Base-by-base conservation (phyloP, 2,329 filamentous ascomycete genomes). In the Ramichloridium luteum region DNA sequence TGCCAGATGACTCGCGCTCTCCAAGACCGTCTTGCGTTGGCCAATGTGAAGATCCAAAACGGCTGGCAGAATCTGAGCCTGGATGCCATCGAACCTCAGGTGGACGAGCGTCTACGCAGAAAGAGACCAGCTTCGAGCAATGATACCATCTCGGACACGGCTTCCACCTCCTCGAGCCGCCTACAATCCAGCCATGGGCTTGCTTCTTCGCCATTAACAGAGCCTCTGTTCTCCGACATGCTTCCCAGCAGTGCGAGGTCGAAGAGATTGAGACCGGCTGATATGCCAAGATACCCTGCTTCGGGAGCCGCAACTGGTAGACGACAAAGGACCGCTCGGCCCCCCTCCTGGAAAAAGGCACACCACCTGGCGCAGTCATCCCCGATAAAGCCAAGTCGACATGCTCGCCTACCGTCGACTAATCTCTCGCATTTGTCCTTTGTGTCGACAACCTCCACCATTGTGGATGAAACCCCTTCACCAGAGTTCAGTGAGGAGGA, bases 41-140 rank as follows among this genome's bases (percentile, higher is more conserved):
- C 90, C 55, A 90, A 92, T 59, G 90, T 94, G 71, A 96, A 96
- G 64, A 85, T 90, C 46, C 85, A 92, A 61, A 80, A 93, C 63
- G 86, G 86, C 55, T 92, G 85, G 77, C 80, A 94, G 60, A 82
- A 90, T 58, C 71, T 93, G 55, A 82, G 80, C 41, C 73, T 92
- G 51, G 82, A 85, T 55, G 77, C 69, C 39, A 83, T 93, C 60
- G 84, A 93, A 60, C 83, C 84, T 31, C 80, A 78, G 55, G 65
- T 88, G 41, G 79, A 88, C 53, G 73, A 85, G 53, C 74, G 88
- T 59, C 68, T 86, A 54, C 74, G 79, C 60, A 71, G 77, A 46
- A 80, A 78, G 60, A 72, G 80, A 47, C 67, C 77, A 33, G 65
- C 65, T 43, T 67, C 64, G 20, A 46, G 42, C 45, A 78, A 76